These are phyloP conservation scores for Castanea mollissima DNA, from an alignment of 306 rosid genomes.

Conservation along the genomic window DNA sequence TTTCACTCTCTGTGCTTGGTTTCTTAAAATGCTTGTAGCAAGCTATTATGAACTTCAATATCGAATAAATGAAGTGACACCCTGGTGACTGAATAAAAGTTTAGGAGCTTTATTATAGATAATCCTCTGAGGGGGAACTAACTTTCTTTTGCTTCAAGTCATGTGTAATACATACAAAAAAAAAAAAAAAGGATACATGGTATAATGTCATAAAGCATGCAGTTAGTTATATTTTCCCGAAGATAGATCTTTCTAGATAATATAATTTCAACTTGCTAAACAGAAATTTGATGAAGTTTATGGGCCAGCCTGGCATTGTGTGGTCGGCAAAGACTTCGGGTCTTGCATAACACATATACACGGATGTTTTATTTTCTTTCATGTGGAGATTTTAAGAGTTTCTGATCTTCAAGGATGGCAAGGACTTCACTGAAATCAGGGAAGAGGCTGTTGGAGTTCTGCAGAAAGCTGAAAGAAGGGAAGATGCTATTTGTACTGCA, in stretches of 20 bases:
- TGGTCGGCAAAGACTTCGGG: conserved; percentile 72
- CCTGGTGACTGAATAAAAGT: not conserved
- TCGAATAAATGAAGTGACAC: not conserved
- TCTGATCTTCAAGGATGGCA: conserved; percentile 69
- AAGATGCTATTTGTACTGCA: conserved; percentile 49
- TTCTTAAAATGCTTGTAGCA: not conserved
- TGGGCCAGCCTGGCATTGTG: conserved; percentile 71
- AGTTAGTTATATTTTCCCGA: not conserved
- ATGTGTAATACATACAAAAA: no score
- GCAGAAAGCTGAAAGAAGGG: conserved; percentile 32
- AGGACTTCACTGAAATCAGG: conserved; percentile 41
- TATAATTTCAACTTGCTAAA: conserved; percentile 2
- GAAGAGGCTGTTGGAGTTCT: conserved; percentile 52
- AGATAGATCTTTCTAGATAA: no score
- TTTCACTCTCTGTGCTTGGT: not conserved
- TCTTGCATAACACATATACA: conserved; percentile 58
- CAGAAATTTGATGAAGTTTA: conserved; percentile 63
- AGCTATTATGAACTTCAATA: not conserved
- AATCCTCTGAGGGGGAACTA: not conserved
- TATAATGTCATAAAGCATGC: not conserved
- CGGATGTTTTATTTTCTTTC: conserved; percentile 65
- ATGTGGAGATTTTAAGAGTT: conserved; percentile 65
- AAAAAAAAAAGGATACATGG: no score
- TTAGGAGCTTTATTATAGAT: no score
- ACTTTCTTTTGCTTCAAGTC: not conserved